Evolutionary conservation across 225 moss, liverwort and hornwort genomes (phyloP).

Genomic region (Thuidium tamariscinum): DNA sequence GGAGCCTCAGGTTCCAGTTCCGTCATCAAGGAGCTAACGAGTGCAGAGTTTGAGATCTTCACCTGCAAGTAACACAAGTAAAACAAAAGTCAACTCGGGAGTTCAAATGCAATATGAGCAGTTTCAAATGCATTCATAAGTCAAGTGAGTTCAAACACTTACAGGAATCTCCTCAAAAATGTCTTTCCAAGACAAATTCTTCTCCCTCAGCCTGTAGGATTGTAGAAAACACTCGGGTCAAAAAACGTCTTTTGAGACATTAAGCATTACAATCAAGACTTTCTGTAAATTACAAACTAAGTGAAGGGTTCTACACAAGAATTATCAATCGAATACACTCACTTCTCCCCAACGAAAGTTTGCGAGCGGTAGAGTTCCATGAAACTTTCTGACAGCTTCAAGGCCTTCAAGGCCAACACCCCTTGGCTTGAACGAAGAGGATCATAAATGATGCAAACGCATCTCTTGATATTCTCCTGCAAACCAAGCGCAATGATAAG

Average conservation of each 20-base stretch:
- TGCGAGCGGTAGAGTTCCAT: slow-evolving; percentile 70
- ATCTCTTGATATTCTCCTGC: slow-evolving; percentile 96
- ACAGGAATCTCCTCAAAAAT: slow-evolving; percentile 95
- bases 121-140: background rate
- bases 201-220: slow-evolving; percentile 70
- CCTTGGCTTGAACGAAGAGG: slow-evolving; percentile 79
- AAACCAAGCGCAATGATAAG: background rate
- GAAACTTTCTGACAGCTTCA: slow-evolving; percentile 72
- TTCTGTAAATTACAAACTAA: background rate
- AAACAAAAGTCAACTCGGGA: background rate
- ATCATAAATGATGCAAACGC: slow-evolving; percentile 92
- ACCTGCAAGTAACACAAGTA: slow-evolving; percentile 38
- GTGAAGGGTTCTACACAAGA: background rate
- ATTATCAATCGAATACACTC: background rate
- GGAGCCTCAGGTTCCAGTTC: slow-evolving; percentile 81
- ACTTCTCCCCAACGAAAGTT: slow-evolving; percentile 77
- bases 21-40: slow-evolving; percentile 83
- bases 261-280: background rate
- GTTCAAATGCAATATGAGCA: background rate
- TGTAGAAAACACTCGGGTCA: background rate
- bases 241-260: background rate
- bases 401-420: slow-evolving; percentile 75
- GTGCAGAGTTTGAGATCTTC: slow-evolving; percentile 79
- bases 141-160: slow-evolving; percentile 5
- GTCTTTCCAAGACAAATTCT: slow-evolving; percentile 78